Percentiles rank a stretch among this genome's conserved stretches.
phyloP scores from a whole-genome alignment of 1,139 yeast genomes.

The Suhomyces anneliseae region DNA sequence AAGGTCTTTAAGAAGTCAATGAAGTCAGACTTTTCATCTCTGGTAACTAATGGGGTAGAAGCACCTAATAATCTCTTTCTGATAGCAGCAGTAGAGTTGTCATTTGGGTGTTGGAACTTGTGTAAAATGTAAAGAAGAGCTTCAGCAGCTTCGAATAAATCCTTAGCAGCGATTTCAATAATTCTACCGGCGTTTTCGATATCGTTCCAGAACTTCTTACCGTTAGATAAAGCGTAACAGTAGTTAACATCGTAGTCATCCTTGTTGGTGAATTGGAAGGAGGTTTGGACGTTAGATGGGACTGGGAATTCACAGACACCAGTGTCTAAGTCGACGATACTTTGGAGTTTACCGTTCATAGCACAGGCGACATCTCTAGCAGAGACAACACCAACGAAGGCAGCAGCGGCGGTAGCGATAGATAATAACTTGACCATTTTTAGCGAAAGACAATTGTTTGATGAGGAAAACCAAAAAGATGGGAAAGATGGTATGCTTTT shows the following conservation, averaged over 20 bases:
- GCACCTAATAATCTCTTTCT: constrained; percentile 39
- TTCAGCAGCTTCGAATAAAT: constrained; percentile 25
- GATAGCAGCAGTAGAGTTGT: constrained; percentile 45
- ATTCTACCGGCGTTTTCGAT: constrained; percentile 37
- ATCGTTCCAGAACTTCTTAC: constrained; percentile 32
- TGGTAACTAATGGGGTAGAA: constrained; percentile 15
- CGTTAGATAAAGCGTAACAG: constrained; percentile 33
- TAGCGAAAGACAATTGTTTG: constrained; percentile 10
- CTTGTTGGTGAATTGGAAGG: constrained; percentile 26
- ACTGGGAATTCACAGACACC: constrained; percentile 43
- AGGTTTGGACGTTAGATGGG: constrained; percentile 29
- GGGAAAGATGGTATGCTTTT: background rate
- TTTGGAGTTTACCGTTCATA: constrained; percentile 33
- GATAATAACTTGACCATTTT: constrained; percentile 18
- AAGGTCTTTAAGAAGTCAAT: constrained; percentile 26
- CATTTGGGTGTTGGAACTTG: constrained; percentile 27
- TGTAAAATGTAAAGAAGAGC: constrained; percentile 34
- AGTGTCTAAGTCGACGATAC: constrained; percentile 42
- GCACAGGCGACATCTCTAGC: constrained; percentile 41
- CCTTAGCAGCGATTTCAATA: constrained; percentile 35
- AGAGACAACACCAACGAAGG: constrained; percentile 22
- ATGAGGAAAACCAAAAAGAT: background rate
- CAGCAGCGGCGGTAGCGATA: constrained; percentile 17
- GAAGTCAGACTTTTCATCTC: constrained; percentile 36
- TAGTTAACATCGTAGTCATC: constrained; percentile 39